Evolutionary conservation across 306 rosid species (phyloP).

Genomic region (Begonia loranthoides): DNA sequence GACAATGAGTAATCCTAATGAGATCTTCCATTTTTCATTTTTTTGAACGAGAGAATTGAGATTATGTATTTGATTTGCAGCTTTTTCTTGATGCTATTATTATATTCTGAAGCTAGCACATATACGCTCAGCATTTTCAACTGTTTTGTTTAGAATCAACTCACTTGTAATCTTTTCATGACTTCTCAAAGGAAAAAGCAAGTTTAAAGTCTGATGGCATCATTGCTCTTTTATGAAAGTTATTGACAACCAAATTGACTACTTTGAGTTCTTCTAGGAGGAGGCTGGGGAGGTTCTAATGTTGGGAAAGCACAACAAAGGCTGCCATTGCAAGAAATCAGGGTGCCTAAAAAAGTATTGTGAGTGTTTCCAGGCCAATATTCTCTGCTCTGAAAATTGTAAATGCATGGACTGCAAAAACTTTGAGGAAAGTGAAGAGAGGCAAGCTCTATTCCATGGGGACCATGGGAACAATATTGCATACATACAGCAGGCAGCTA

Average conservation of each 20-base stretch:
- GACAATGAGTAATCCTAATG: no score
- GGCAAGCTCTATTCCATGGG: conserved; percentile 91
- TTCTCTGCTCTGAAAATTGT: conserved; percentile 97
- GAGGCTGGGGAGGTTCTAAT: conserved; percentile 78
- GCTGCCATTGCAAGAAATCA: conserved; percentile 97
- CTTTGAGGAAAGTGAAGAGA: conserved; percentile 99
- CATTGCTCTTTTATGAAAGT: neutral
- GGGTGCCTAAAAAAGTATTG: conserved; percentile 98
- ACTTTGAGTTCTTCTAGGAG: conserved; percentile 46
- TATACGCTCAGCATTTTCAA: no score
- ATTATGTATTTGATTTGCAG: no score
- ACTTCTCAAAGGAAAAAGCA: no score
- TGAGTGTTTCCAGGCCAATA: conserved; percentile 97
- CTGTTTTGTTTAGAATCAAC: no score
- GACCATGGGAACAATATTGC: conserved; percentile 71
- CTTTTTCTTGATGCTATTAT: no score
- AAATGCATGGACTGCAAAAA: conserved; percentile 99
- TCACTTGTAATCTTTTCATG: no score
- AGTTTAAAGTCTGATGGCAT: no score
- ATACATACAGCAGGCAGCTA: conserved; percentile 85
- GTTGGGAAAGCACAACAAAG: conserved; percentile 91
- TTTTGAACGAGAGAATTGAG: neutral
- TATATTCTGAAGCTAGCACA: no score
- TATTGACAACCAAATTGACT: conserved; percentile 12
- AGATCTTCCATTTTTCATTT: no score